These are phyloP conservation scores for Betula pendula DNA, from an alignment of 306 rosid species.

Conservation along the genomic window DNA sequence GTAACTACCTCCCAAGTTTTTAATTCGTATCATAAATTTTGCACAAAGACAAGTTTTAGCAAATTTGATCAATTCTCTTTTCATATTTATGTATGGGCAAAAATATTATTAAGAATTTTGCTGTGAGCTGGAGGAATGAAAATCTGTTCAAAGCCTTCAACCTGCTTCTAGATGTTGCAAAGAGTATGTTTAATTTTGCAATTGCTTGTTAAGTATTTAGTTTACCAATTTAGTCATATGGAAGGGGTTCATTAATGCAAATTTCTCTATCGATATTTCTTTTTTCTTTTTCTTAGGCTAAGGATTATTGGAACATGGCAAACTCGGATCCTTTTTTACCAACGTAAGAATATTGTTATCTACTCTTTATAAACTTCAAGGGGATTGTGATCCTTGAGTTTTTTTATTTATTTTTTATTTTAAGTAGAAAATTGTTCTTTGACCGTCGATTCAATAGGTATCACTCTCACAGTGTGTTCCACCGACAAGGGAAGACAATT, in stretches of 20 bases:
- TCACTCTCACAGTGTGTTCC: too few species aligned
- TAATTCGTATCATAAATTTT: conserved; percentile 12
- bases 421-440: conserved; percentile 50
- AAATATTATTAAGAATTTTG: conserved; percentile 22
- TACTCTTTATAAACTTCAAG: conserved; percentile 16
- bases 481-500: too few species aligned
- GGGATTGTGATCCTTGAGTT: conserved; percentile 21
- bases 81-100: neutral
- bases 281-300: neutral
- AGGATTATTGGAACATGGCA: conserved; percentile 27
- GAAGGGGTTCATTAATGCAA: neutral
- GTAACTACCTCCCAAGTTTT: neutral
- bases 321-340: conserved; percentile 79
- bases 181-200: conserved; percentile 61
- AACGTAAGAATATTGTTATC: conserved; percentile 55
- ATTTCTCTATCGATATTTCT: neutral
- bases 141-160: conserved; percentile 65
- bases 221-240: conserved; percentile 1
- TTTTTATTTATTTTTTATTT: too few species aligned
- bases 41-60: neutral
- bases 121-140: conserved; percentile 71
- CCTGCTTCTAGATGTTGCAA: conserved; percentile 87
- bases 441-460: too few species aligned
- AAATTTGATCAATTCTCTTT: neutral
- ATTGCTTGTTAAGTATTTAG: neutral